Base-by-base conservation (phyloP, 768 basidiomycete genomes). In the Porphyrellus cyaneotinctus region DNA sequence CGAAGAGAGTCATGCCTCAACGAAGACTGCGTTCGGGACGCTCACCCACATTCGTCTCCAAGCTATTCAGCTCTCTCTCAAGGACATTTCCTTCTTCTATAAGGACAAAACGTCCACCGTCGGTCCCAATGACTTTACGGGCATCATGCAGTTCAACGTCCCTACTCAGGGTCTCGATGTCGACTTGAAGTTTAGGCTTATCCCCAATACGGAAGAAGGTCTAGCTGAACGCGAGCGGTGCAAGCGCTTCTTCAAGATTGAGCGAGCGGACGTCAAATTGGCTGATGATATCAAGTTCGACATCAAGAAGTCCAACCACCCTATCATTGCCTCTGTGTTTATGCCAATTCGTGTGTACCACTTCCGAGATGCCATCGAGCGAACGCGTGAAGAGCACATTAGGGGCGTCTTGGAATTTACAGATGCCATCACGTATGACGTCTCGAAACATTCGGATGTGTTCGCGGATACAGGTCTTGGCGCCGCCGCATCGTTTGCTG, bases 71-170 rank as follows among this genome's bases (percentile, higher is more conserved):
- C 75, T 89, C 28, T 61, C 71, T 10, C 76, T 88, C 41, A 70
- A 75, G 53, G 81, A 88, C 30, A 78, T 89, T 0, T 87, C 87
- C 1, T 89, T 89, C 73, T 88, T 78, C 67, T 88, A 85, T 68
- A 77, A 76, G 33, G 86, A 89, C 68, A 82, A 85, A 60, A 70
- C 66, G 2, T 71, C 80, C 4, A 68, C 74, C 4, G 51, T 86
- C 38, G 76, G 79, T 0, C 84, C 84, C 0, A 69, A 68, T 45
- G 78, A 83, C 46, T 81, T 80, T 65, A 82, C 77, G 1, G 87
- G 87, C 0, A 72, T 87, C 31, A 70, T 87, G 42, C 79, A 75
- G 35, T 75, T 88, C 51, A 76, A 70, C 12, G 75, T 89, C 9
- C 87, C 87, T 0, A 75, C 78, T 3, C 78, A 85, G 53, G 87